Evolutionary conservation across 2,329 filamentous ascomycete genomes (phyloP), one percentile per base, ranked within the genome.

Genomic region (Paecilomyces variotii): DNA sequence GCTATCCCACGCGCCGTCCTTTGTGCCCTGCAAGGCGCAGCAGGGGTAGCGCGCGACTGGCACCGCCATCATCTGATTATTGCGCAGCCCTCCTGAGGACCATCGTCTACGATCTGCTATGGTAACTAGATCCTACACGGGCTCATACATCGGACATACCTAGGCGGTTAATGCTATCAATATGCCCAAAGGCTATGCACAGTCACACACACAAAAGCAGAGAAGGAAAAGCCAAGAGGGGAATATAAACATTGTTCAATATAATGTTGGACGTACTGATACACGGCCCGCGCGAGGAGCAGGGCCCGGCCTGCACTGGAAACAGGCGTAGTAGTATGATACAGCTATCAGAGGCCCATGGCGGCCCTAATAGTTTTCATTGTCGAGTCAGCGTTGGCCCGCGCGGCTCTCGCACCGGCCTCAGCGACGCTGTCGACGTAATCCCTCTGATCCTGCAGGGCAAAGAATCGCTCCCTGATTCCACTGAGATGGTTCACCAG

Each of bases 401-500:
- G 66, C n/a, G 72, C 72, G 28, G 60, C 60, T 51, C 59, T 59
- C 9, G 68, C 70, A 2, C 72, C 72, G 51, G 70, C 57, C 45
- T 70, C 66, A 35, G 72, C 66, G 53, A 73, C 62, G 26, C 58
- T 56, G 27, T 72, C 71, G 51, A 75, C 53, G 53, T 70, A 69
- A 9, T 63, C 65, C 24, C 58, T 66, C 52, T 59, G 59, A 53
- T 70, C 66, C 3, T 56, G 64, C n/a, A 74, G 61, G n/a, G 63
- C 59, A 25, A 64, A 28, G 57, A 71, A 74, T 52, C 65, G 68
- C 35, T 76, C 74, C 32, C 74, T 67, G 56, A 76, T 71, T 2
- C 61, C 66, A 12, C 62, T 53, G 26, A 77, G 62, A 57, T 70
- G 64, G 24, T 63, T 30, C 2, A 65, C 65, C 28, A 77, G 62